A percentile compares a stretch with the other conserved stretches of the same genome.
These are phyloP conservation scores for Xylaria sp. DNA, from an alignment of 2,329 filamentous ascomycete species.

Conservation along the genomic window DNA sequence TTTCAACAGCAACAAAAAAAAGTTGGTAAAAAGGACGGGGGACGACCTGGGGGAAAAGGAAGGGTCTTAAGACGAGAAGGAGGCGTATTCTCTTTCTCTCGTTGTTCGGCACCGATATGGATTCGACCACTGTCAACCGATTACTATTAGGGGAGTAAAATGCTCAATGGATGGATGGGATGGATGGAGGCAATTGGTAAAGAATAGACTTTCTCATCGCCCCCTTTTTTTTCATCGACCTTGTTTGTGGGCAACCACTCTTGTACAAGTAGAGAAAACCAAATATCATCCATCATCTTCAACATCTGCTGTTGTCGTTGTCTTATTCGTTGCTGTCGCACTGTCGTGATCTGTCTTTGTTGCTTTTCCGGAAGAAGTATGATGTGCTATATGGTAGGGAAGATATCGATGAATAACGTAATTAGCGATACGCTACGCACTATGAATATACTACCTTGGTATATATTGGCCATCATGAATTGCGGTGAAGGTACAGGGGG, in stretches of 20 bases:
- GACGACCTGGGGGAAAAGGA: neutral
- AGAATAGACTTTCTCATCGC: neutral
- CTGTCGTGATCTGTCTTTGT: neutral
- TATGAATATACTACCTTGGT: too few species aligned
- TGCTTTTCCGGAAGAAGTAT: neutral
- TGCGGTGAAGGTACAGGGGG: too few species aligned
- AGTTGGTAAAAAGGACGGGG: neutral
- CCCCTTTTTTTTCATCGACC: neutral
- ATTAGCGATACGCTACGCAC: too few species aligned
- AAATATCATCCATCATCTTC: neutral
- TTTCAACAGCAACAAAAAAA: slow-evolving; percentile 1
- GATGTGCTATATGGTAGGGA: too few species aligned
- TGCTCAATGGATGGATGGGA: neutral
- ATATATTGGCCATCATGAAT: too few species aligned
- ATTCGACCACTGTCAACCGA: slow-evolving; percentile 8
- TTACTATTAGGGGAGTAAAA: neutral
- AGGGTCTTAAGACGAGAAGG: neutral
- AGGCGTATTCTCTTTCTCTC: neutral
- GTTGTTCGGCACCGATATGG: slow-evolving; percentile 5
- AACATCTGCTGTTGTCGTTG: neutral
- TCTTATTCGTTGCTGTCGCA: neutral
- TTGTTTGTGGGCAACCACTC: neutral
- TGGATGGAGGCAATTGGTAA: neutral
- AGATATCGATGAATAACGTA: neutral
- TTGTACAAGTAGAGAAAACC: slow-evolving; percentile 28